Evolutionary conservation across 1,284 basidiomycete species (phyloP).

Genomic region (Cryptococcus hybrid): DNA sequence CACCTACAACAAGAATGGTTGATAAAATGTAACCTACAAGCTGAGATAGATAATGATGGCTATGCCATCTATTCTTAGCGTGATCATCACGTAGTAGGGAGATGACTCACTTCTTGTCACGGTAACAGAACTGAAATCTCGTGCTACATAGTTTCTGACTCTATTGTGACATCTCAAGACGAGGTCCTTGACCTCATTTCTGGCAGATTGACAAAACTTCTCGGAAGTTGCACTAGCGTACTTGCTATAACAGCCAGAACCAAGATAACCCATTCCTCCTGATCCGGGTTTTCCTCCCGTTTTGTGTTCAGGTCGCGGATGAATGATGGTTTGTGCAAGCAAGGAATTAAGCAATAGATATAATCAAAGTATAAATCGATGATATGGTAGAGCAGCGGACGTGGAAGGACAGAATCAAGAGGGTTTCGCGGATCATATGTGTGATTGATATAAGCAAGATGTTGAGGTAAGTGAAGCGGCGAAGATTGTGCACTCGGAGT

Average conservation of each 20-base stretch:
- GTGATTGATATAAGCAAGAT: not conserved
- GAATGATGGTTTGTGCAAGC: constrained; percentile 42
- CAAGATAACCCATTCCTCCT: constrained; percentile 33
- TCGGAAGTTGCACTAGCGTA: constrained; percentile 41
- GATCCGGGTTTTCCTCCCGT: constrained; percentile 34
- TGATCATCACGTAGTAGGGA: too few species aligned
- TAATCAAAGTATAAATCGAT: constrained; percentile 46
- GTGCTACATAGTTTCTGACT: constrained; percentile 30
- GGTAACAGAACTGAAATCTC: constrained; percentile 14
- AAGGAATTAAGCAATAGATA: constrained; percentile 38
- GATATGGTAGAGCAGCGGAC: constrained; percentile 36
- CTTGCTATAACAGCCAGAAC: constrained; percentile 34
- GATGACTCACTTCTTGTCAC: constrained; percentile 11
- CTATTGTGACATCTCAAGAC: constrained; percentile 25
- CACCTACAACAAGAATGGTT: too few species aligned
- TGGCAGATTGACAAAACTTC: constrained; percentile 34
- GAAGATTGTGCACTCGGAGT: not conserved
- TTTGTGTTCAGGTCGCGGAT: constrained; percentile 30
- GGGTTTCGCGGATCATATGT: constrained; percentile 29
- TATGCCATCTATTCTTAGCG: constrained; percentile 3
- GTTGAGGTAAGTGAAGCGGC: not conserved
- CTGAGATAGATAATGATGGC: constrained; percentile 14
- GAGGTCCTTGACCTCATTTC: constrained; percentile 33
- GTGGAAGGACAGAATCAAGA: constrained; percentile 39
- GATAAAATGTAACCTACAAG: constrained; percentile 7